These are phyloP conservation scores for Solanum neorickii DNA, from an alignment of 257 asterid genomes.

Conservation along the genomic window DNA sequence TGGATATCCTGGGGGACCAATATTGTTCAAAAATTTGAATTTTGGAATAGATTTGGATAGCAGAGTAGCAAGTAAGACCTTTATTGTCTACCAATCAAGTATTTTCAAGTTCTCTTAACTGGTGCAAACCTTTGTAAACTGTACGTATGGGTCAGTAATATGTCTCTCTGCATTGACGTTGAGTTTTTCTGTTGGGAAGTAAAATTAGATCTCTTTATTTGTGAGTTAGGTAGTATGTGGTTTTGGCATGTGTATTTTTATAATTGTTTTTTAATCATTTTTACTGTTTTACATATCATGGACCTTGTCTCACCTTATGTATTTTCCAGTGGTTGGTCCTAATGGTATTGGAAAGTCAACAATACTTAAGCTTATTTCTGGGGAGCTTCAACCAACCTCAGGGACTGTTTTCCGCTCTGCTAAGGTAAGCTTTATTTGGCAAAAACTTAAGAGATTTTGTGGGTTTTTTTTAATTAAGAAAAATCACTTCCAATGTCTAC, in stretches of 20 bases:
- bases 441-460: neutral
- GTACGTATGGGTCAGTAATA: neutral
- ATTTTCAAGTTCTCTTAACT: neutral
- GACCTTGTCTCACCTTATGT: neutral
- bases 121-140: neutral
- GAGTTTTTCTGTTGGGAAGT: neutral
- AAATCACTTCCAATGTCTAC: neutral
- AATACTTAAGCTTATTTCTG: constrained; percentile 84
- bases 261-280: neutral
- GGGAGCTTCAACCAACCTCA: constrained; percentile 95
- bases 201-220: neutral
- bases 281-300: neutral
- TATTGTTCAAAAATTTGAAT: constrained; percentile 76
- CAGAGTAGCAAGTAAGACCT: constrained; percentile 83
- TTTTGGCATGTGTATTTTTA: neutral
- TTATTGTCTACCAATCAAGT: constrained; percentile 1
- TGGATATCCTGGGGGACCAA: constrained; percentile 94
- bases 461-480: neutral
- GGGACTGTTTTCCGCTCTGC: constrained; percentile 99
- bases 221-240: neutral
- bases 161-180: neutral
- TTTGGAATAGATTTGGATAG: constrained; percentile 98
- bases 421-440: constrained; percentile 42
- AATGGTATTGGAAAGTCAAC: constrained; percentile 98
- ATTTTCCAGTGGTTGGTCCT: constrained; percentile 91